A percentile compares a stretch with the other conserved stretches of the same genome.
Evolutionary conservation across 441 rosid genomes (phyloP).

Genomic region (Syzygium syzygioides): DNA sequence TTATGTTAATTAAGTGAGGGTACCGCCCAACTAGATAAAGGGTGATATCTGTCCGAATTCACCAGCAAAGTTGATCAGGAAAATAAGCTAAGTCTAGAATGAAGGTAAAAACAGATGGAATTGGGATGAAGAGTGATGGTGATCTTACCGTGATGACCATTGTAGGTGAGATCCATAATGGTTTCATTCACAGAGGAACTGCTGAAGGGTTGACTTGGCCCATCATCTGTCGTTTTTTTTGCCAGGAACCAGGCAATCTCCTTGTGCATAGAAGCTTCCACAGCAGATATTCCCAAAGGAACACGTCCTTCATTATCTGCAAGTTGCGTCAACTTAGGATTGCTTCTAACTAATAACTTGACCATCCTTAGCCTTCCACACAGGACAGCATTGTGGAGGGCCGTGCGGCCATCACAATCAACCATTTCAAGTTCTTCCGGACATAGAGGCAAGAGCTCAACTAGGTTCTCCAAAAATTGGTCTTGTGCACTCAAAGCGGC

Average conservation of each 20-base stretch:
- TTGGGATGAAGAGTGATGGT: neutral
- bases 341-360: too few species aligned
- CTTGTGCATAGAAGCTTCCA: neutral
- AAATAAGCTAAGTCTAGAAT: neutral
- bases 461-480: neutral
- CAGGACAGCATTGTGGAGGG: too few species aligned
- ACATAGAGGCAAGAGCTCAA: neutral
- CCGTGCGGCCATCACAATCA: too few species aligned
- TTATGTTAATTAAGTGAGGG: rapidly evolving
- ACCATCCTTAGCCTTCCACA: too few species aligned
- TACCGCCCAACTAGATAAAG: neutral
- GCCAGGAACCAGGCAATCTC: neutral
- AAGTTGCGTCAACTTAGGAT: neutral
- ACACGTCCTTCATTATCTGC: rapidly evolving
- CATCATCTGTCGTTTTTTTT: rapidly evolving
- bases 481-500: neutral
- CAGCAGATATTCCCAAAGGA: neutral
- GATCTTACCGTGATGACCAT: neutral
- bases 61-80: neutral
- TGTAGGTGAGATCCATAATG: neutral
- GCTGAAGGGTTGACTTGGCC: neutral
- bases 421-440: neutral
- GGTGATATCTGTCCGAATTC: neutral
- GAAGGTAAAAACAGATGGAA: neutral
- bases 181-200: rapidly evolving